Evolutionary conservation across 768 basidiomycete species (phyloP), one percentile per base, ranked within the genome.

Genomic region (Roridomyces roridus): DNA sequence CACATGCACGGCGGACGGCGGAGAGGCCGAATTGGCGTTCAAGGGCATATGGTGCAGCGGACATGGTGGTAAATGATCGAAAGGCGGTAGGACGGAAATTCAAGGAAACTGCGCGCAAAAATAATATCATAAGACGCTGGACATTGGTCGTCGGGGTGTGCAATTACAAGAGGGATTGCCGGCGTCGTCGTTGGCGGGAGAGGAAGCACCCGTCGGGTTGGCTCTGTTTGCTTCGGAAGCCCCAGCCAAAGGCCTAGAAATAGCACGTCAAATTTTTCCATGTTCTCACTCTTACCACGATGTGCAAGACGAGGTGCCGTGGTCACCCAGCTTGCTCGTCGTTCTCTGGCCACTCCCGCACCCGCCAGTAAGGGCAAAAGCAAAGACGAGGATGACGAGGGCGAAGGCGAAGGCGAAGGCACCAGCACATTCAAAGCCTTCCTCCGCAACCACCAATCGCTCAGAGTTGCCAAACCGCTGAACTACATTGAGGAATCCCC

Each of bases 1-100:
- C 77, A 68, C 91, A 95, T 4, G 96, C 96, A 34, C 96, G 76
- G 17, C 92, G 83, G 31, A 98, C 96, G 4, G 96, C 94, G 18
- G 88, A 82, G 51, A 97, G 74, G 9, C 94, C 95, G 55, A 98
- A 81, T 65, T 86, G 81, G 63, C 89, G 87, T 74, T 98, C 96
- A 37, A 77, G 65, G 1, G 83, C 74, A 66, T 85, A 87, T 48
- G 80, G 67, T 5, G 75, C 65, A 4, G 45, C 26, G n/a, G 86
- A 80, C 86, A 87, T 88, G 57, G 64, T 59, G 21, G n/a, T n/a
- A n/a, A n/a, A n/a, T n/a, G n/a, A n/a, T n/a, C n/a, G n/a, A n/a
- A n/a, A n/a, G n/a, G n/a, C n/a, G n/a, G n/a, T n/a, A n/a, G n/a
- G n/a, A n/a, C n/a, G n/a, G n/a, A n/a, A n/a, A n/a, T n/a, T n/a